Evolutionary conservation across 179 eudicot species (phyloP).

Genomic region (Spinacia oleracea): DNA sequence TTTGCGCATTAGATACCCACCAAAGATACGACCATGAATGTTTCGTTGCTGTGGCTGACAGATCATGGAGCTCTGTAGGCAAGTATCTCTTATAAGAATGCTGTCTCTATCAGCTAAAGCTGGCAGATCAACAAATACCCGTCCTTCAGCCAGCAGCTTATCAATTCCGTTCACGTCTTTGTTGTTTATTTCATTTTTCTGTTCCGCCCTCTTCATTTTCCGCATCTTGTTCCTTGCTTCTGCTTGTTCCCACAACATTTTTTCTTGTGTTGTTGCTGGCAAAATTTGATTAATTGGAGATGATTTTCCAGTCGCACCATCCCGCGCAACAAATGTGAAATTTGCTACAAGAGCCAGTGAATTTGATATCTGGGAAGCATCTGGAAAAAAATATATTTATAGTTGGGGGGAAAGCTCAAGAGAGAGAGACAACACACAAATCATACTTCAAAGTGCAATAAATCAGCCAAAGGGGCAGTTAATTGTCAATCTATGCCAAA

Average conservation of each 20-base stretch:
- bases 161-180: conserved; percentile 47
- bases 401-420: not conserved
- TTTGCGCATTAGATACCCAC: conserved; percentile 91
- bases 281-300: conserved; percentile 66
- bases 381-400: conserved; percentile 29
- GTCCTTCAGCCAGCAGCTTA: conserved; percentile 72
- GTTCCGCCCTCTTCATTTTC: conserved; percentile 49
- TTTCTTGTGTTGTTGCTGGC: conserved; percentile 77
- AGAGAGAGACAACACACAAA: not conserved
- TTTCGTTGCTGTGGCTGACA: conserved; percentile 98
- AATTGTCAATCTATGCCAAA: not conserved
- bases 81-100: conserved; percentile 82
- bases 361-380: conserved; percentile 42
- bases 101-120: conserved; percentile 95
- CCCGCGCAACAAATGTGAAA: conserved; percentile 96
- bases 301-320: conserved; percentile 83
- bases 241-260: conserved; percentile 73
- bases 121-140: conserved; percentile 87
- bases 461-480: not conserved
- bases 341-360: conserved; percentile 76
- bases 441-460: not conserved
- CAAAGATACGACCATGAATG: conserved; percentile 95
- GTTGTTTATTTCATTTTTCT: conserved; percentile 44
- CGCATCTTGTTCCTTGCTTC: conserved; percentile 71
- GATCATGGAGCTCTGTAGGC: conserved; percentile 76